phyloP scores from a whole-genome alignment of 2,329 filamentous ascomycete genomes.

The Phialophora verrucosa region DNA sequence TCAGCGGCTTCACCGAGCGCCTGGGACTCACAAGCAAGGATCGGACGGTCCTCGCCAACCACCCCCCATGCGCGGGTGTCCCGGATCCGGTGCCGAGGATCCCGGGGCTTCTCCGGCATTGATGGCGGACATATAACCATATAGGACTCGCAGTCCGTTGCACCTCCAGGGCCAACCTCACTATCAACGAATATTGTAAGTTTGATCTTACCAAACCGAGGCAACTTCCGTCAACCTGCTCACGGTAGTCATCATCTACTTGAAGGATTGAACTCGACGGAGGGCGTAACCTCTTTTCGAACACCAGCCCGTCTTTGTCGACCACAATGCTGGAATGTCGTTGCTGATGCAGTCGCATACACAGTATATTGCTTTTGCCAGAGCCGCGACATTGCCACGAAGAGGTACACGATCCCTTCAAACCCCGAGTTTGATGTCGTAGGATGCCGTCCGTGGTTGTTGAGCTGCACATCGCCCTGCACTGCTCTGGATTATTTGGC shows the following conservation, averaged over 20 bases:
- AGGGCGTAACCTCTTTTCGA: no score
- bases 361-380: background rate
- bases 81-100: background rate
- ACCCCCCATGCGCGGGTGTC: background rate
- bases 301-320: background rate
- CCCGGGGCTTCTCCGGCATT: slow-evolving; percentile 5
- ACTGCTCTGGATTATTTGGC: background rate
- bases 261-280: background rate
- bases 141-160: background rate
- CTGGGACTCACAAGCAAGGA: background rate
- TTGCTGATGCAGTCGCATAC: background rate
- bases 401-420: background rate
- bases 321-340: background rate
- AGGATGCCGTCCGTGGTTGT: background rate
- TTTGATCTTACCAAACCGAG: background rate
- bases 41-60: background rate
- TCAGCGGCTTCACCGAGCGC: background rate
- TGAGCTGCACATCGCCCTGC: background rate
- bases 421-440: background rate
- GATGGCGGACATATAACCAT: background rate
- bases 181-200: background rate
- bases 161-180: background rate
- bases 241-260: background rate
- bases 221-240: background rate
- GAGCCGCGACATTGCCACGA: background rate